Base-by-base conservation (phyloP, 2,329 filamentous ascomycete species). In the Talaromyces sp. region DNA sequence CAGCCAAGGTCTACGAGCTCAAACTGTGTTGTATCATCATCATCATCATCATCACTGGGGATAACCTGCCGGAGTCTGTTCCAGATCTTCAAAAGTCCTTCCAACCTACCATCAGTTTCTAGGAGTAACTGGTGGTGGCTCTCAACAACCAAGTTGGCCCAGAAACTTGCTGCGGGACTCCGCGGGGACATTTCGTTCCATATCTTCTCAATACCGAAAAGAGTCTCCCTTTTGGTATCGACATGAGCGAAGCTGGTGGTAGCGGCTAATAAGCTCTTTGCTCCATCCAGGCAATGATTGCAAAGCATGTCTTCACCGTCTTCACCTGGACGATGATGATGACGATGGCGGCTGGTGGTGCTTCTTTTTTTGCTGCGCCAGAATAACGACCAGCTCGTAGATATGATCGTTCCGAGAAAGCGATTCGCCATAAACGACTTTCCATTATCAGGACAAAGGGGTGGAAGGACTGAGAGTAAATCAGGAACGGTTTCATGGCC, bases 1-100 rank as follows among this genome's bases (percentile, higher is more conserved):
- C 54, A 58, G 36, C 43, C 54, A 58, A 58, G 54, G 34, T 58
- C 54, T 58, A 58, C 29, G 40, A 40, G 40, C 29, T 58, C 31
- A 7, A 38, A 43, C 34, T 58, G 34, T 10, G 54, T 58, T 58
- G 54, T 19, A 43, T n/a, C n/a, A n/a, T n/a, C n/a, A n/a, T n/a
- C n/a, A n/a, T n/a, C n/a, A n/a, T n/a, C n/a, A n/a, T n/a, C n/a
- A n/a, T 58, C 54, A 43, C 10, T 40, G 54, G 54, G 54, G 54
- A 43, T 40, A 58, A 43, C 19, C 54, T 58, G 34, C 27, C 36
- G 31, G 54, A 58, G 54, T 58, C 54, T 58, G 34, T 58, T 43
- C 54, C 54, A 58, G 29, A 58, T 17, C 53, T 58, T 58, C 29
- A 58, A 38, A 58, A 58, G 1, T 58, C 53, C 53, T 8, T 25